phyloP scores from a whole-genome alignment of 2,329 filamentous ascomycete species.

The Nemania abortiva region DNA sequence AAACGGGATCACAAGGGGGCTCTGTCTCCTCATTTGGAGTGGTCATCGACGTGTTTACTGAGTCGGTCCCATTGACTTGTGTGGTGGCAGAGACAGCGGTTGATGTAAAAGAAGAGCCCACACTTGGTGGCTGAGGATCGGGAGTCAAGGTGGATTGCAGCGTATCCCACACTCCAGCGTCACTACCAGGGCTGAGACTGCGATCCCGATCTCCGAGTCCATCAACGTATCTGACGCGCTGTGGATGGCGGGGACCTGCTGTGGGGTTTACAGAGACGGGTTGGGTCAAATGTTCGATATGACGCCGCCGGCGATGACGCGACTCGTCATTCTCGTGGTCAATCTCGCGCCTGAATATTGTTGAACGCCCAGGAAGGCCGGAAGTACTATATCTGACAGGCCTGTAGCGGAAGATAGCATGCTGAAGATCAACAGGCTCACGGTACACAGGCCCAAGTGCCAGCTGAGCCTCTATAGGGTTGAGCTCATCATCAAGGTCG shows the following conservation, averaged over 20 bases:
- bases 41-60: conserved; percentile 62
- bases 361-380: conserved; percentile 1
- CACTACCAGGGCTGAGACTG: conserved; percentile 79
- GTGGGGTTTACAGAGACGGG: neutral
- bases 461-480: neutral
- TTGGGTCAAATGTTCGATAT: neutral
- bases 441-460: neutral
- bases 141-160: conserved; percentile 84
- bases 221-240: conserved; percentile 60
- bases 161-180: conserved; percentile 78
- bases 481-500: conserved; percentile 14
- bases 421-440: neutral
- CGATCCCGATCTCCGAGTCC: conserved; percentile 87
- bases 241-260: neutral
- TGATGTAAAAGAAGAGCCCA: conserved; percentile 85
- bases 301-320: conserved; percentile 19
- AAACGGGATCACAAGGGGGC: conserved; percentile 64
- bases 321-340: conserved; percentile 11
- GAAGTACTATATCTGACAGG: neutral
- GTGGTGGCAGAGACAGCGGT: conserved; percentile 62
- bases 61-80: conserved; percentile 57
- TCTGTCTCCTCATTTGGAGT: conserved; percentile 58
- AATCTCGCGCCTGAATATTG: neutral
- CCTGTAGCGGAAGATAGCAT: neutral
- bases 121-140: conserved; percentile 83